A percentile compares a stretch with the other conserved stretches of the same genome.
Conservation (phyloP, 2,329 filamentous ascomycete genomes). For the Cadophora luteo-olivacea region DNA sequence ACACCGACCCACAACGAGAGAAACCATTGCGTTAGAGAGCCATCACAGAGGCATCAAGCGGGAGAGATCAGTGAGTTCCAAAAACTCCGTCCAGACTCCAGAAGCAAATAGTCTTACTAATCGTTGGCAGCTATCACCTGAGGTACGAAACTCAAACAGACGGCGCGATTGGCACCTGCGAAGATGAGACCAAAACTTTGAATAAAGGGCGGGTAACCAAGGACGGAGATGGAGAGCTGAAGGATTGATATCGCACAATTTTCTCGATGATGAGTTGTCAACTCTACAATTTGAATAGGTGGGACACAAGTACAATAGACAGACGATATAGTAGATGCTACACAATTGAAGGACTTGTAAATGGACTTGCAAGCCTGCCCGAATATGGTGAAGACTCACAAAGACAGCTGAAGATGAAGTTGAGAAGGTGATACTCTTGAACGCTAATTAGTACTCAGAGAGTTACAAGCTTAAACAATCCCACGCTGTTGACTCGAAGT, state of each 20-base stretch:
- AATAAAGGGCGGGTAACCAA: too few species aligned
- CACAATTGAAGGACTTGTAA: too few species aligned
- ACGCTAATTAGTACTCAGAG: not conserved
- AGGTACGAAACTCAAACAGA: not conserved
- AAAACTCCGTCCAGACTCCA: too few species aligned
- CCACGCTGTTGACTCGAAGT: not conserved
- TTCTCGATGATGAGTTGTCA: not conserved
- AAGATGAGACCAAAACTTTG: not conserved
- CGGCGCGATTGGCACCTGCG: not conserved
- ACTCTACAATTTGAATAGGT: not conserved
- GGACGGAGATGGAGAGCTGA: too few species aligned
- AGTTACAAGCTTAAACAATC: not conserved
- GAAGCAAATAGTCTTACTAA: too few species aligned
- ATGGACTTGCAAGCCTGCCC: too few species aligned
- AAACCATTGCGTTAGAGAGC: too few species aligned
- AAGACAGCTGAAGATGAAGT: not conserved
- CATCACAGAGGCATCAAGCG: too few species aligned
- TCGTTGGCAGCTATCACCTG: too few species aligned
- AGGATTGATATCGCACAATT: not conserved
- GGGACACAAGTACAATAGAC: not conserved
- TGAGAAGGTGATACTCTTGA: not conserved
- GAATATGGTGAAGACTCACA: not conserved
- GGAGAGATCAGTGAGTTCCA: too few species aligned
- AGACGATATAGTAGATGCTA: not conserved
- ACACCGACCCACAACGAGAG: too few species aligned